These are phyloP conservation scores for Rhododendron williamsianum DNA, from an alignment of 148 eudicot genomes.

Conservation along the genomic window DNA sequence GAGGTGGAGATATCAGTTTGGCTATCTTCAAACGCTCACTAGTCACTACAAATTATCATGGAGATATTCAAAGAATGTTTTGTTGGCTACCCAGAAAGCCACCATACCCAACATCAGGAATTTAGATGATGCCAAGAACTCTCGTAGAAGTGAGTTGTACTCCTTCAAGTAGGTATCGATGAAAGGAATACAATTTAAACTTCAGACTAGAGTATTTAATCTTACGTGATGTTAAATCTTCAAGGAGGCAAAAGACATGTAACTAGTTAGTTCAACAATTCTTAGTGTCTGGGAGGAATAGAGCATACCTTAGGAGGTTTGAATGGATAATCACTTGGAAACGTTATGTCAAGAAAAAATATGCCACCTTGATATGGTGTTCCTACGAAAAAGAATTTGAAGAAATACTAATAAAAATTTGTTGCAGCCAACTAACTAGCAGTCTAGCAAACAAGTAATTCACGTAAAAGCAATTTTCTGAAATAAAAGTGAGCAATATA, in stretches of 20 bases:
- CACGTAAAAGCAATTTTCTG: not conserved
- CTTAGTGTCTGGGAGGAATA: not conserved
- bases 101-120: not conserved
- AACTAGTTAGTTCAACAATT: not conserved
- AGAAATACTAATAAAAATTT: not conserved
- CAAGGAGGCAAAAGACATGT: not conserved
- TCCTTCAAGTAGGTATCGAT: not conserved
- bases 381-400: constrained; percentile 36
- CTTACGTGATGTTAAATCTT: not conserved
- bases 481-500: not conserved
- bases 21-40: not conserved
- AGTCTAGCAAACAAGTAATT: not conserved
- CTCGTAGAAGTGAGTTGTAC: not conserved
- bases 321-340: constrained; percentile 84
- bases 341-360: constrained; percentile 84
- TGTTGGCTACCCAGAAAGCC: not conserved
- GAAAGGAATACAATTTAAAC: not conserved
- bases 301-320: constrained; percentile 73
- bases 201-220: not conserved
- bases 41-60: not conserved
- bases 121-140: not conserved
- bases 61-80: not conserved
- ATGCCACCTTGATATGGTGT: constrained; percentile 91
- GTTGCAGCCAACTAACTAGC: not conserved
- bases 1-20: not conserved